Percentiles rank a stretch among this genome's conserved stretches.
Evolutionary conservation across 305 asterid genomes (phyloP).

Genomic region (Fraxinus ornus): DNA sequence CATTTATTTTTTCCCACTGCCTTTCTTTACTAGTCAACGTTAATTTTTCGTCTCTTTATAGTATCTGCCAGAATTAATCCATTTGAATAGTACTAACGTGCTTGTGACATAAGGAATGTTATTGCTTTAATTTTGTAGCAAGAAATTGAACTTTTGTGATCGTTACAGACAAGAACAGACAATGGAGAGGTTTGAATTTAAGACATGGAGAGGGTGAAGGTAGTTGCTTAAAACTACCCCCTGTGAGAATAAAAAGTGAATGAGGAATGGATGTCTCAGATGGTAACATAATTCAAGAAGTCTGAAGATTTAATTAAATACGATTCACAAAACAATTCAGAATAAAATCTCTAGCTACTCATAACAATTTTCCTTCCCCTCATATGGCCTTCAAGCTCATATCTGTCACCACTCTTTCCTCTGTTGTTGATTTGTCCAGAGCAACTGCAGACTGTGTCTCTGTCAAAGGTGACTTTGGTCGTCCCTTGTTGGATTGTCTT

Average conservation of each 20-base stretch:
- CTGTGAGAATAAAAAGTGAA: no score
- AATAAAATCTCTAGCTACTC: neutral
- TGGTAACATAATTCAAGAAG: no score
- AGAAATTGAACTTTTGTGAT: neutral
- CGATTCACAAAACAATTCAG: neutral
- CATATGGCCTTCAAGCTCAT: neutral
- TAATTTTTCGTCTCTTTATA: neutral
- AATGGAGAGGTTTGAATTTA: neutral
- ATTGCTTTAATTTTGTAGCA: neutral
- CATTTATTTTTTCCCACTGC: neutral
- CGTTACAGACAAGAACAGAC: neutral
- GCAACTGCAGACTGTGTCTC: neutral
- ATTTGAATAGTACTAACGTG: neutral
- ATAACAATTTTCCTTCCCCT: no score
- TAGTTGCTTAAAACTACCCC: neutral
- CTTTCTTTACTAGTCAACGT: neutral
- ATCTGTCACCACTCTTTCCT: neutral
- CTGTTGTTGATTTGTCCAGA: no score
- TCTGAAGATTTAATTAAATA: no score
- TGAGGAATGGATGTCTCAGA: no score
- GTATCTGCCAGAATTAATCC: neutral
- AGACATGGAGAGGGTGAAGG: neutral
- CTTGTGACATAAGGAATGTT: no score
- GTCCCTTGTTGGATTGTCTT: no score
- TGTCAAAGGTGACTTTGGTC: neutral